Percentiles rank a stretch among this genome's conserved stretches.
Conservation (phyloP, 495 filamentous ascomycete species). For the Pyrenula massariospora region DNA sequence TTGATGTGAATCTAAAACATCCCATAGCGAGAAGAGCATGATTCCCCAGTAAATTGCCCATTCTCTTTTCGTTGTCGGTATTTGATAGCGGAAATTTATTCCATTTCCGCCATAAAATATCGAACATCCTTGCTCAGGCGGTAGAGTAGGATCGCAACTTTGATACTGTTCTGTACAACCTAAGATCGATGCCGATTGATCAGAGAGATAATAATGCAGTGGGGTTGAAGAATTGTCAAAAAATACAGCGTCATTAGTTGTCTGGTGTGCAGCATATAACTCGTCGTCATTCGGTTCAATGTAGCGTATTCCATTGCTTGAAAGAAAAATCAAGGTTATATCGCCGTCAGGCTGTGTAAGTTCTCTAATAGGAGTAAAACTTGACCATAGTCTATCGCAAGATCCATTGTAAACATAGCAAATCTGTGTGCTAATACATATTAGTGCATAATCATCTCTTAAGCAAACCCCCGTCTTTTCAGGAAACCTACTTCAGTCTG, state of each 20-base stretch:
- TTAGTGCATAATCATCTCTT: neutral
- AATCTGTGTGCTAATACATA: neutral
- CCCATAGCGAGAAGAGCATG: neutral
- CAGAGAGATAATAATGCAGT: neutral
- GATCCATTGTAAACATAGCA: neutral
- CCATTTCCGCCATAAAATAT: neutral
- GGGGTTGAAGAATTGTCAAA: neutral
- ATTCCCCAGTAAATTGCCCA: neutral
- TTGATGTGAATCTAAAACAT: neutral
- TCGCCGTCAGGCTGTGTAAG: neutral
- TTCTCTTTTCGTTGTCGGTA: neutral
- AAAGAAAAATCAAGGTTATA: neutral
- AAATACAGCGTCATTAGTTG: neutral
- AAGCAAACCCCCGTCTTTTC: neutral
- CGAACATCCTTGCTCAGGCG: neutral
- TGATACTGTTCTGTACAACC: neutral
- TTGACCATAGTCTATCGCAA: neutral
- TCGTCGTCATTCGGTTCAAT: neutral
- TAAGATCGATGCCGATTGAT: neutral
- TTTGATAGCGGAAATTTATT: neutral
- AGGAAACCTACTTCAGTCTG: neutral
- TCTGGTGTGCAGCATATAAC: neutral
- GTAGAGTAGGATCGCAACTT: neutral
- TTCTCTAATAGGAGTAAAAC: neutral
- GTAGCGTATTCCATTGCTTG: neutral